Evolutionary conservation across 805 yeast genomes (phyloP), one percentile per base, ranked within the genome.

Genomic region (Ogataea kodamae): DNA sequence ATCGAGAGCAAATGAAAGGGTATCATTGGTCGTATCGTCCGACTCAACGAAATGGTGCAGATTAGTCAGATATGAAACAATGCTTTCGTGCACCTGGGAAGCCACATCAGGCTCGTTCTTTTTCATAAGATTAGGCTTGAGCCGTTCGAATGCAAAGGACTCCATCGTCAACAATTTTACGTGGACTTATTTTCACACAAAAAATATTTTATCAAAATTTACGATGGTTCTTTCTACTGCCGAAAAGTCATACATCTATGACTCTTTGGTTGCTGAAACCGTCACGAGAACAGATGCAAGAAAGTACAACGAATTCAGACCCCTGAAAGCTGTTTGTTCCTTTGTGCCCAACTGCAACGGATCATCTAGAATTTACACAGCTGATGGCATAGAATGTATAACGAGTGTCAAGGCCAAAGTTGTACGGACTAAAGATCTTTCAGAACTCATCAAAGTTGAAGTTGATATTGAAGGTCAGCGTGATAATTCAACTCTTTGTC

Each of bases 331-430:
- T 3, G 77, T 76, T 9, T 77, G 85, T 6, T 81, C 81, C 30
- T 82, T 90, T 49, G 67, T 92, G 39, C 92, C 95, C 1, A 75
- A 80, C 32, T 83, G 96, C 3, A 86, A 90, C 61, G 98, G 98
- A 9, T 88, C 97, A 2, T 82, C 97, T 0, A 72, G 95, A 62
- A 75, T 90, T 12, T 72, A 88, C 44, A 72, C 87, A 20, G 72
- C 83, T 30, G 97, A 90, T 58, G 97, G 98, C 14, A 76, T 87
- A 42, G 97, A 92, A 60, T 87, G 96, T 49, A 81, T 92, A 20
- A 90, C 87, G 5, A 92, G 97, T 52, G 72, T 90, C 29, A 92
- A 92, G 60, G 76, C 89, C 9, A 82, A 83, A 49, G 96, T 89
- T 3, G 83, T 85, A 32, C 36, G 47, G 20, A 38, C 54, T 2